Percentiles rank a stretch among this genome's conserved stretches.
These are phyloP conservation scores for Saururus chinensis DNA, from an alignment of 164 flowering plant species.

Conservation along the genomic window DNA sequence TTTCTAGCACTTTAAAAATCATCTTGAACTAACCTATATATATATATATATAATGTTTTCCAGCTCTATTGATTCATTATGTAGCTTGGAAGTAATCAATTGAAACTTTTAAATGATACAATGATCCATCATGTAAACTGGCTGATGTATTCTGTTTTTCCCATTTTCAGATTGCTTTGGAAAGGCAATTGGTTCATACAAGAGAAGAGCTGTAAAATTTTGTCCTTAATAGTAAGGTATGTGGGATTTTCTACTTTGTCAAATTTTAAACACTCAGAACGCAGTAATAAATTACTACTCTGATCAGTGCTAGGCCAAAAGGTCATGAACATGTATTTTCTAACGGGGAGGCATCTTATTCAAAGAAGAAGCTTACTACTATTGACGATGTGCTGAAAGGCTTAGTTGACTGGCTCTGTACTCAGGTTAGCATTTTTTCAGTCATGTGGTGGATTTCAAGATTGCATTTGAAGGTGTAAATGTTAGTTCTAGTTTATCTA, in stretches of 20 bases:
- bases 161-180: constrained; percentile 75
- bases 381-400: constrained; percentile 79
- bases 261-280: neutral
- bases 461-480: neutral
- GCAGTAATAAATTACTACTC: neutral
- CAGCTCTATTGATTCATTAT: no score
- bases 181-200: constrained; percentile 93
- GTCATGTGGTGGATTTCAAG: neutral
- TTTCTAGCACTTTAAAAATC: no score
- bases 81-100: no score
- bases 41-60: no score
- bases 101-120: no score
- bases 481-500: neutral
- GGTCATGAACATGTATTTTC: constrained; percentile 24
- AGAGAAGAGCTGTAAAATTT: constrained; percentile 93
- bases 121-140: no score
- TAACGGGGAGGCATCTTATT: constrained; percentile 61
- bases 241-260: neutral
- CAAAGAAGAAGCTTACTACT: constrained; percentile 44
- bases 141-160: neutral
- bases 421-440: constrained; percentile 46
- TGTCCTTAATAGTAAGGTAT: constrained; percentile 58
- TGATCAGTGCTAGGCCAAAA: constrained; percentile 67
- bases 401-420: constrained; percentile 91
- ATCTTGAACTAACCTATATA: no score